phyloP scores from a whole-genome alignment of 306 rosid species.

The Echinosophora koreensis region DNA sequence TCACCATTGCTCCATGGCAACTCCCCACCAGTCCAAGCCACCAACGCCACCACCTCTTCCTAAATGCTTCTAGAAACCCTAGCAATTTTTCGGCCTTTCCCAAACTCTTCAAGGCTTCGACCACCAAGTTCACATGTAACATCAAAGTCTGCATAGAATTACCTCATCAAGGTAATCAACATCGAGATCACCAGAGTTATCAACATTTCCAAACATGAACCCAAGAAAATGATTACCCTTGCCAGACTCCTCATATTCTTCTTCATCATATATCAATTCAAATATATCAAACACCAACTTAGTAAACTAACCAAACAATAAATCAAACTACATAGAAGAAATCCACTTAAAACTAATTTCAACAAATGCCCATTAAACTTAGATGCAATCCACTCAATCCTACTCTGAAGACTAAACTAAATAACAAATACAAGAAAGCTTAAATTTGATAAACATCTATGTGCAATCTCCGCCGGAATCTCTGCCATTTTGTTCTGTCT shows the following conservation, averaged over 20 bases:
- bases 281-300: conserved; percentile 31
- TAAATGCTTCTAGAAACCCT: no score
- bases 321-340: conserved; percentile 23
- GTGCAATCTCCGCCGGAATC: not conserved
- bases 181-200: conserved; percentile 93
- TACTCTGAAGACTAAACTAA: conserved; percentile 12
- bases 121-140: conserved; percentile 28
- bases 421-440: not conserved
- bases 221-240: conserved; percentile 82
- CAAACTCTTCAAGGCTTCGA: not conserved
- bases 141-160: conserved; percentile 41
- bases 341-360: conserved; percentile 6
- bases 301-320: conserved; percentile 44
- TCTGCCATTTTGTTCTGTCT: no score
- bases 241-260: conserved; percentile 79
- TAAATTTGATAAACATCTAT: conserved; percentile 13
- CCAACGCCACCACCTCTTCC: no score
- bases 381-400: conserved; percentile 6
- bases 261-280: conserved; percentile 73
- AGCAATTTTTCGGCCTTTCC: no score
- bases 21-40: no score
- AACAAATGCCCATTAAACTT: conserved; percentile 19
- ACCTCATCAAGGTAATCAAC: conserved; percentile 98
- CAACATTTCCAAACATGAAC: conserved; percentile 97
- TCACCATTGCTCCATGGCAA: no score